A percentile compares a stretch with the other conserved stretches of the same genome.
phyloP scores from a whole-genome alignment of 192 early-diverging fungal species.

The Linnemannia schmuckeri region DNA sequence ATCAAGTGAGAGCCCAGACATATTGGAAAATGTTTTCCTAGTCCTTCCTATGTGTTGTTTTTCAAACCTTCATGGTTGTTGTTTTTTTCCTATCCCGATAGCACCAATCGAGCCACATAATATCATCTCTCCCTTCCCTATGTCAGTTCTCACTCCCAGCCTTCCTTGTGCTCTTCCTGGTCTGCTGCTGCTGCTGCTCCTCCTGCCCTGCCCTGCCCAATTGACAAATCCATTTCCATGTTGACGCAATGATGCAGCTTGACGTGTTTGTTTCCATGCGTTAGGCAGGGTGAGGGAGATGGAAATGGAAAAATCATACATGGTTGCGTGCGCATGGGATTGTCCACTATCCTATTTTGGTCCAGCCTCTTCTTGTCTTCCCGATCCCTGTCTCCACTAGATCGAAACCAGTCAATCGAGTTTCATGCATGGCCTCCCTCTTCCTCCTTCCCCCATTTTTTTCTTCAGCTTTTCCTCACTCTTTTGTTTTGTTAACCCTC shows the following conservation, averaged over 20 bases:
- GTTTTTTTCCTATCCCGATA: background rate
- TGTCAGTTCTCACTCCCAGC: background rate
- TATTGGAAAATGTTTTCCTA: background rate
- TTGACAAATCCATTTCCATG: background rate
- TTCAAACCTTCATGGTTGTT: background rate
- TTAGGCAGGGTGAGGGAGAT: background rate
- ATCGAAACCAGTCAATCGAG: background rate
- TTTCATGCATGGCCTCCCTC: background rate
- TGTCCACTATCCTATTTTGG: background rate
- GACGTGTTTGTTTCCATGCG: background rate
- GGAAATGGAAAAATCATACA: background rate
- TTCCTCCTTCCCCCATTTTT: background rate
- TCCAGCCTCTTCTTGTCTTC: background rate
- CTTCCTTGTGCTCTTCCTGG: background rate
- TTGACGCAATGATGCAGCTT: constrained; percentile 2
- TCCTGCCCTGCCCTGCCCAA: background rate
- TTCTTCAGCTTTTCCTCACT: background rate
- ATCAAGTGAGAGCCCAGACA: background rate
- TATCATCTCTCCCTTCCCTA: background rate
- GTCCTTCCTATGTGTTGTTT: background rate
- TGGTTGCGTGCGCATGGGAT: background rate
- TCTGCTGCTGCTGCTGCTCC: background rate
- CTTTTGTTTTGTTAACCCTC: background rate
- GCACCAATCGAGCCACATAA: background rate
- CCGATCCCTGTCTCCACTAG: background rate